A percentile compares a stretch with the other conserved stretches of the same genome.
Conservation (phyloP, 2,329 filamentous ascomycete genomes). For the Septoria linicola region DNA sequence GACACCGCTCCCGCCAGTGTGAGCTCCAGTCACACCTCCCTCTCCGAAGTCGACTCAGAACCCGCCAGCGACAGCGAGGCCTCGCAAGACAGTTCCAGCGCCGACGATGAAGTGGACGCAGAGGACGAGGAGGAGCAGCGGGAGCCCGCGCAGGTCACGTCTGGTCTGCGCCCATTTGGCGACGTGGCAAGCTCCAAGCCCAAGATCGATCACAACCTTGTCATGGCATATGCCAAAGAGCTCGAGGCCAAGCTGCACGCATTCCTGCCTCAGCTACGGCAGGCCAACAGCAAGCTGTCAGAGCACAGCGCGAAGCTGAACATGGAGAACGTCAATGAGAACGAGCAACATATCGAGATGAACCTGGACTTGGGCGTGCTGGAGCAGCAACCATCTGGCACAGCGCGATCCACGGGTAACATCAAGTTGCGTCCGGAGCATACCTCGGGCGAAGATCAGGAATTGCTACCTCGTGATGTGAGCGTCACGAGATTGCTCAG, state of each 20-base stretch:
- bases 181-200: slow-evolving; percentile 10
- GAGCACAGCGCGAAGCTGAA: slow-evolving; percentile 27
- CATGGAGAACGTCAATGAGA: slow-evolving; percentile 38
- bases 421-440: too few species aligned
- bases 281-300: slow-evolving; percentile 34
- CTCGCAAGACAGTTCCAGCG: slow-evolving; percentile 3
- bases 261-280: slow-evolving; percentile 36
- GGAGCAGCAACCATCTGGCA: slow-evolving; percentile 27
- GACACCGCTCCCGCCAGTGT: not conserved
- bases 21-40: not conserved
- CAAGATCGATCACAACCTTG: slow-evolving; percentile 16
- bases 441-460: too few species aligned
- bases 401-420: not conserved
- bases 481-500: too few species aligned
- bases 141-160: slow-evolving; percentile 1
- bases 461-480: too few species aligned
- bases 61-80: not conserved
- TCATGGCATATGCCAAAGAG: slow-evolving; percentile 24
- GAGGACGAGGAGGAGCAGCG: slow-evolving; percentile 19
- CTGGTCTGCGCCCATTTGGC: not conserved
- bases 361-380: slow-evolving; percentile 38
- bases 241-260: slow-evolving; percentile 31
- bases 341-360: slow-evolving; percentile 40
- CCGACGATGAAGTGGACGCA: slow-evolving; percentile 13
- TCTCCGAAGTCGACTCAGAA: not conserved